Conservation (phyloP, 2,329 filamentous ascomycete species). For the Elsinoe fawcettii region DNA sequence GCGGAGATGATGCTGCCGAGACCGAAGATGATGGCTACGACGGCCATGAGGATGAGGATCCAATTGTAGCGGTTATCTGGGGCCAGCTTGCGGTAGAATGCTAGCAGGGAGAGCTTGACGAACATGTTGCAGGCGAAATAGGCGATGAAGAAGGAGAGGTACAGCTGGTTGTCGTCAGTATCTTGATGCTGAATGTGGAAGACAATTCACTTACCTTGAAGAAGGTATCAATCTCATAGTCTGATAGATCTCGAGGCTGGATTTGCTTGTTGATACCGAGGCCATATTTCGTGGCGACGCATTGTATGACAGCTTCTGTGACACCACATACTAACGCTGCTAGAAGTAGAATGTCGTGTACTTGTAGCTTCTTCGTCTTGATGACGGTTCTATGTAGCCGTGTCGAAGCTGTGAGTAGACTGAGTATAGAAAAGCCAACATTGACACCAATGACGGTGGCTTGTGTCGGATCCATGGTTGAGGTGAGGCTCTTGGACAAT, state of each 20-base stretch:
- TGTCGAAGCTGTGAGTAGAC: conserved; percentile 4
- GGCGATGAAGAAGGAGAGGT: conserved; percentile 28
- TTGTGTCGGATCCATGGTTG: conserved; percentile 8
- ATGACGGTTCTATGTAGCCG: conserved; percentile 8
- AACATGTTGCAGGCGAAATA: conserved; percentile 36
- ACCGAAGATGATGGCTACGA: conserved; percentile 31
- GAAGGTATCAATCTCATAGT: conserved; percentile 11
- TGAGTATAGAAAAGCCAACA: conserved; percentile 14
- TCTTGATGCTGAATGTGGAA: background rate
- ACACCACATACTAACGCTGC: conserved; percentile 16
- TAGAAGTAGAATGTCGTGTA: conserved; percentile 13
- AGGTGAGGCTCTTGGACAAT: background rate
- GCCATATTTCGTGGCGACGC: conserved; percentile 18
- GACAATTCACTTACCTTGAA: conserved; percentile 17
- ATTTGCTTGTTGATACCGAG: conserved; percentile 15
- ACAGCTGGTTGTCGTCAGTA: conserved; percentile 18
- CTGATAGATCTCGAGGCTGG: conserved; percentile 8
- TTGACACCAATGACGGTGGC: conserved; percentile 14
- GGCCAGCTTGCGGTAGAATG: conserved; percentile 35
- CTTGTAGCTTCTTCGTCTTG: conserved; percentile 8
- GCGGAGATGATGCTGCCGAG: conserved; percentile 29
- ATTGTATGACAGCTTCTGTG: conserved; percentile 18
- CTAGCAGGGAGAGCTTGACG: conserved; percentile 34
- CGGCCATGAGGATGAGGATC: conserved; percentile 30
- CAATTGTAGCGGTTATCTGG: conserved; percentile 22